A percentile compares a stretch with the other conserved stretches of the same genome.
Conservation (phyloP, 805 yeast genomes). For the Saccharomyces cerevisiae region DNA sequence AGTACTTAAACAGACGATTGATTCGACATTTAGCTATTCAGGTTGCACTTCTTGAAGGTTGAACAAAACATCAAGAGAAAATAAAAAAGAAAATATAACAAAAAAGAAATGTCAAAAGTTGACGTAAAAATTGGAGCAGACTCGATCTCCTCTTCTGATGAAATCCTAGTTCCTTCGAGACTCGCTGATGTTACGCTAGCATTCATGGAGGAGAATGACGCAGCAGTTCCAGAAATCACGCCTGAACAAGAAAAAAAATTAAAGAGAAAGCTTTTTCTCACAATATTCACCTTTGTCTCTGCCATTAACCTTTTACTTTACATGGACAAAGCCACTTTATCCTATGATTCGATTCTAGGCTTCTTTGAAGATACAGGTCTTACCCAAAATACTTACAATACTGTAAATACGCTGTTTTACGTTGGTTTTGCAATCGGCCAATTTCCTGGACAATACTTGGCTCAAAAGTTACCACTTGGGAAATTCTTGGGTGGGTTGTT, state of each 20-base stretch:
- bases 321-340: conserved; percentile 45
- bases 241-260: conserved; percentile 36
- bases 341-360: conserved; percentile 42
- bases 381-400: conserved; percentile 37
- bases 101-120: neutral
- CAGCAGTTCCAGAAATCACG: conserved; percentile 33
- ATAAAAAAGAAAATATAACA: neutral
- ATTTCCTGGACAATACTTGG: conserved; percentile 5
- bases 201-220: conserved; percentile 32
- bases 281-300: conserved; percentile 33
- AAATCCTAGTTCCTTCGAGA: neutral
- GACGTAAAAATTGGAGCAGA: neutral
- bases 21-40: neutral
- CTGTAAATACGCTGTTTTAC: conserved; percentile 45
- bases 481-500: conserved; percentile 32
- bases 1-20: neutral
- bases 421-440: conserved; percentile 45
- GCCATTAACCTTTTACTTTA: conserved; percentile 37
- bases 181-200: conserved; percentile 34
- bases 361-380: conserved; percentile 41
- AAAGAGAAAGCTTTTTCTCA: conserved; percentile 32
- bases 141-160: neutral
- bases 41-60: neutral
- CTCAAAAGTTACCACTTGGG: conserved; percentile 39
- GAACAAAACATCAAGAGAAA: too few species aligned